phyloP scores from a whole-genome alignment of 108 stramenopile species.

The Pseudonitzschia pungens region DNA sequence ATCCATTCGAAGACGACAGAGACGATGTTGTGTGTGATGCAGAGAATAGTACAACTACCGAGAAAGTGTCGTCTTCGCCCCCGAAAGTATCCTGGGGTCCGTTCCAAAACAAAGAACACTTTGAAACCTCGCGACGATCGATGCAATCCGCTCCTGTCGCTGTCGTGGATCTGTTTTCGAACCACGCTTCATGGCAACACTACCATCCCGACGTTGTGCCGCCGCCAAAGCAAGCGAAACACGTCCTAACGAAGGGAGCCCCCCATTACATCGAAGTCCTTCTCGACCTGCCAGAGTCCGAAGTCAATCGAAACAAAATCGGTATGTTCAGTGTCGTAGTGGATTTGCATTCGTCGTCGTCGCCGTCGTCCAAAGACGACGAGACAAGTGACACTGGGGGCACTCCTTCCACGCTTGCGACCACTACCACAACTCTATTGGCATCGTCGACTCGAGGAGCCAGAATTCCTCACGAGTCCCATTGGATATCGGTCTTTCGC shows the following conservation, averaged over 20 bases:
- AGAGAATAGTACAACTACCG: conserved; percentile 9
- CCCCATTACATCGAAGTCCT: conserved; percentile 65
- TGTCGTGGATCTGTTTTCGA: conserved; percentile 45
- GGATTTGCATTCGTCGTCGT: conserved; percentile 33
- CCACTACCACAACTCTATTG: conserved; percentile 37
- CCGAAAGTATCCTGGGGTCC: background rate
- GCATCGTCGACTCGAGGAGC: conserved; percentile 65
- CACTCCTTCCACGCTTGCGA: too few relatives aligned
- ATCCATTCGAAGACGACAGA: conserved; percentile 1
- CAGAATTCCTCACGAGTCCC: conserved; percentile 73
- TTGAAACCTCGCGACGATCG: background rate
- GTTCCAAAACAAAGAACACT: background rate
- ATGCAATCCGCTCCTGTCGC: conserved; percentile 36
- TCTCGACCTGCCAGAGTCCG: conserved; percentile 69
- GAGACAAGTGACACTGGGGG: conserved; percentile 20
- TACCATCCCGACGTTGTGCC: conserved; percentile 33
- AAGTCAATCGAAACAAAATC: conserved; percentile 44
- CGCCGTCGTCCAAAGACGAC: background rate
- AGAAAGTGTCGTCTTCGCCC: background rate
- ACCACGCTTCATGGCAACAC: conserved; percentile 36
- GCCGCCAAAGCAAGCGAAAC: conserved; percentile 4
- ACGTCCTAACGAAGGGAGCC: conserved; percentile 45
- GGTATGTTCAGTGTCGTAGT: conserved; percentile 67
- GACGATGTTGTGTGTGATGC: background rate
- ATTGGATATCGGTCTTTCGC: conserved; percentile 52